phyloP scores from a whole-genome alignment of 2,329 filamentous ascomycete species.

The Grosmannia penicillata region DNA sequence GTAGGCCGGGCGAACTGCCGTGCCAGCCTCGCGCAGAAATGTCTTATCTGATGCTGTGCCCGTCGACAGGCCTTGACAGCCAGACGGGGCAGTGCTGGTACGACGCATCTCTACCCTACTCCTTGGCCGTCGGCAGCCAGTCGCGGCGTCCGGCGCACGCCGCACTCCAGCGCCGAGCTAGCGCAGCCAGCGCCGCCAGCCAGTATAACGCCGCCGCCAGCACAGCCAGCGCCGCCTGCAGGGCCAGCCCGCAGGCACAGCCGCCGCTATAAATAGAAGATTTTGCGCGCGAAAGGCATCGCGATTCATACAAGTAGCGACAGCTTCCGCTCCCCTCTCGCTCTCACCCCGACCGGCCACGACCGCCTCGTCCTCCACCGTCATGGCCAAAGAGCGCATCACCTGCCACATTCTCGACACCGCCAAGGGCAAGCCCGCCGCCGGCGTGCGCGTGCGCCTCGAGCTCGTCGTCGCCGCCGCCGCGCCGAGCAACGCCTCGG shows the following conservation, averaged over 20 bases:
- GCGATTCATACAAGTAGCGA: not conserved
- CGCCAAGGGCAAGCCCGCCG: slow-evolving; percentile 53
- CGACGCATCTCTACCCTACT: no score
- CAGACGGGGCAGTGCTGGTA: no score
- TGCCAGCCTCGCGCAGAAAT: no score
- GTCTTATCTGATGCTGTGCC: no score
- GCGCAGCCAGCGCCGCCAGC: no score
- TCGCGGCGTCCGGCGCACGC: no score
- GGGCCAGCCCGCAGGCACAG: not conserved
- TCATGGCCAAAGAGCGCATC: slow-evolving; percentile 45
- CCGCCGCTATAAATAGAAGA: not conserved
- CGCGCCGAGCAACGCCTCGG: slow-evolving; percentile 15
- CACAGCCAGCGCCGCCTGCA: not conserved
- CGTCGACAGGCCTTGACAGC: no score
- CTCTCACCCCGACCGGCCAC: not conserved
- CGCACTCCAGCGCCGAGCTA: no score
- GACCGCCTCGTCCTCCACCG: not conserved
- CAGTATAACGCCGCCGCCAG: not conserved
- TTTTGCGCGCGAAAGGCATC: no score
- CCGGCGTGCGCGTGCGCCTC: slow-evolving; percentile 51
- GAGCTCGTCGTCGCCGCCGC: slow-evolving; percentile 24
- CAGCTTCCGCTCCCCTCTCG: not conserved
- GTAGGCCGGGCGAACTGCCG: not conserved
- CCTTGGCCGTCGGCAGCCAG: not conserved
- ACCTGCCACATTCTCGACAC: slow-evolving; percentile 84